Conservation (phyloP, 495 filamentous ascomycete species). For the Talaromyces thailandensis region DNA sequence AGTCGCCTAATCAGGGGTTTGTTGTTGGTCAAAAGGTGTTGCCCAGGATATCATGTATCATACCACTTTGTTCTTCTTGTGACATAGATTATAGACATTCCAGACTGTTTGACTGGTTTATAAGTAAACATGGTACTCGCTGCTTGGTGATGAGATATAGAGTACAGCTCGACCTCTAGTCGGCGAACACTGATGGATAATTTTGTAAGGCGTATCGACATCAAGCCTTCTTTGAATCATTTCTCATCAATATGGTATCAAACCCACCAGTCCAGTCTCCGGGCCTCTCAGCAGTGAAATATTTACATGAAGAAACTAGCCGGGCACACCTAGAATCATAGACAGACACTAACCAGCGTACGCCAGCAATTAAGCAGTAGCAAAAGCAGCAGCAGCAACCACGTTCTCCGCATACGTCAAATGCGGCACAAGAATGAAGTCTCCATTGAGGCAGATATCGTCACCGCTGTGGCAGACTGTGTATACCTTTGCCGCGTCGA, state of each 20-base stretch:
- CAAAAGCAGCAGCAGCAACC: conserved; percentile 10
- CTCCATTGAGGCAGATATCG: conserved; percentile 24
- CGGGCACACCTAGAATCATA: neutral
- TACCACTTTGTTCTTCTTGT: conserved; percentile 7
- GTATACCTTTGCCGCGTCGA: conserved; percentile 16
- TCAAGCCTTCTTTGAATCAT: neutral
- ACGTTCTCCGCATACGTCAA: conserved; percentile 16
- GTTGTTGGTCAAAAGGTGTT: neutral
- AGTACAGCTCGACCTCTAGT: no score
- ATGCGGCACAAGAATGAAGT: conserved; percentile 18
- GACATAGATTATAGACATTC: conserved; percentile 9
- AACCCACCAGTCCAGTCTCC: neutral
- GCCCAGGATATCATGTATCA: conserved; percentile 5
- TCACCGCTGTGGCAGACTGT: conserved; percentile 23
- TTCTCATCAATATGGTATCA: neutral
- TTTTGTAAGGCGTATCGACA: neutral
- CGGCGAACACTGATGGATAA: no score
- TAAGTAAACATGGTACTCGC: no score
- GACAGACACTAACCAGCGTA: neutral
- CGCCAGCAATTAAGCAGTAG: neutral
- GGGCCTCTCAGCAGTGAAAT: neutral
- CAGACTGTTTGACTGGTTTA: no score
- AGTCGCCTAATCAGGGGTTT: neutral
- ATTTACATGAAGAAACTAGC: conserved; percentile 1
- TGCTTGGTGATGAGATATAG: no score